A percentile compares a stretch with the other conserved stretches of the same genome.
Conservation (phyloP, 2,329 filamentous ascomycete species). For the Sordariomycetes sp. region DNA sequence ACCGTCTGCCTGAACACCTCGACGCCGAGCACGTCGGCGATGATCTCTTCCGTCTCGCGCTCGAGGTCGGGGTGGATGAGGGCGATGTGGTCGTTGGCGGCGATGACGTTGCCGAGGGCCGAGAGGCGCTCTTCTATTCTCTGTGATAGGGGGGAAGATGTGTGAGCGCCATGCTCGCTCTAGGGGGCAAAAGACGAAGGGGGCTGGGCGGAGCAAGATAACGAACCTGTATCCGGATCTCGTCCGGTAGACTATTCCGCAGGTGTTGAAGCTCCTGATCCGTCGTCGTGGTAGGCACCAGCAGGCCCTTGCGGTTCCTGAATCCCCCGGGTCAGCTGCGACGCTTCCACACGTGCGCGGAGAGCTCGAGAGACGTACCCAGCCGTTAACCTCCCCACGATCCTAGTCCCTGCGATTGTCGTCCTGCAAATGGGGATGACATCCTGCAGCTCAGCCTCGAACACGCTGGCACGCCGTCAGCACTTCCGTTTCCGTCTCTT, state of each 20-base stretch:
- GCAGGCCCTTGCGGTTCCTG: slow-evolving; percentile 90
- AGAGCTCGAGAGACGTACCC: slow-evolving; percentile 44
- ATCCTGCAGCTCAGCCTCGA: slow-evolving; percentile 96
- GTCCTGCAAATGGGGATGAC: slow-evolving; percentile 94
- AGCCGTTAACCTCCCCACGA: slow-evolving; percentile 89
- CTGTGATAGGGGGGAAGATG: slow-evolving; percentile 9
- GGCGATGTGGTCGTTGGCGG: slow-evolving; percentile 91
- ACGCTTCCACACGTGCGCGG: background rate
- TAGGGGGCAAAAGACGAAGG: background rate
- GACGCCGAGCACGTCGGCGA: slow-evolving; percentile 84
- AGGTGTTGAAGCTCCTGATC: slow-evolving; percentile 98
- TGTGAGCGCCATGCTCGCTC: background rate
- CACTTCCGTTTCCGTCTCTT: background rate
- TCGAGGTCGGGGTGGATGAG: slow-evolving; percentile 94
- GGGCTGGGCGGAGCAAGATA: background rate
- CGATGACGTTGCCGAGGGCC: slow-evolving; percentile 94
- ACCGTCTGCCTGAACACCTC: slow-evolving; percentile 92
- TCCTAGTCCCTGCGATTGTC: slow-evolving; percentile 92
- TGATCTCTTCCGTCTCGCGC: slow-evolving; percentile 96
- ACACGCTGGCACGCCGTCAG: slow-evolving; percentile 49
- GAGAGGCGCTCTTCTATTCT: slow-evolving; percentile 95
- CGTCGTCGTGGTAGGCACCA: slow-evolving; percentile 90
- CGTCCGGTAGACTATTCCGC: slow-evolving; percentile 85
- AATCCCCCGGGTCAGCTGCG: background rate
- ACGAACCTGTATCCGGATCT: slow-evolving; percentile 67